A percentile compares a stretch with the other conserved stretches of the same genome.
phyloP scores from a whole-genome alignment of 139 green algal genomes.

The Coelastrella sp. region DNA sequence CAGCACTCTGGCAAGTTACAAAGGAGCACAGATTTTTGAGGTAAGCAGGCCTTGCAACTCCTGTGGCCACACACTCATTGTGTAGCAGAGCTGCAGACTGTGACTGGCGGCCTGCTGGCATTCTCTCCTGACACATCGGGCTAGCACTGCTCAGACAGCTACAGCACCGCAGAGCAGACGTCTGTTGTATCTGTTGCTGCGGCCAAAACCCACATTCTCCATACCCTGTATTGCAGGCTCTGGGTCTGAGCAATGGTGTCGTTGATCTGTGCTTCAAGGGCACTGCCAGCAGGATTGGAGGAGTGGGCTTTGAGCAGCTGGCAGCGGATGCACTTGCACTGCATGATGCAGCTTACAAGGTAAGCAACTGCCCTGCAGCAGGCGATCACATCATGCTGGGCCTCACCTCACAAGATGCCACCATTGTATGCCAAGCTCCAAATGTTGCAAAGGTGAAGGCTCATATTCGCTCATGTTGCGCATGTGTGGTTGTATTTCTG shows the following conservation, averaged over 20 bases:
- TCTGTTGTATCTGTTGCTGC: background rate
- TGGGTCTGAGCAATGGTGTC: conserved; percentile 84
- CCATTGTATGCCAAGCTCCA: too few relatives aligned
- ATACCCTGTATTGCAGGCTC: background rate
- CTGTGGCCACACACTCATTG: background rate
- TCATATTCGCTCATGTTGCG: too few relatives aligned
- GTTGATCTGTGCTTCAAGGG: conserved; percentile 90
- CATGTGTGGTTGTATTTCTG: background rate
- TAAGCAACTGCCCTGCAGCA: conserved; percentile 3
- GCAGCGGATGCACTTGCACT: conserved; percentile 79
- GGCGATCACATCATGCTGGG: too few relatives aligned
- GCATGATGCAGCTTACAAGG: conserved; percentile 78
- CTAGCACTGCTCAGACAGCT: too few relatives aligned
- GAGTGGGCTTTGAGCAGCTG: conserved; percentile 69
- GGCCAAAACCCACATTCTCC: background rate
- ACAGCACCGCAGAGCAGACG: too few relatives aligned
- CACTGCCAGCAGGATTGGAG: conserved; percentile 87
- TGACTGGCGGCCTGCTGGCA: too few relatives aligned
- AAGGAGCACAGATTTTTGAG: conserved; percentile 99
- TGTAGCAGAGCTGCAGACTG: background rate
- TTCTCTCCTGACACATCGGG: too few relatives aligned
- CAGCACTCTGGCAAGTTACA: conserved; percentile 95
- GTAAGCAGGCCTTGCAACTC: conserved; percentile 40
- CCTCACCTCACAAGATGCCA: too few relatives aligned
- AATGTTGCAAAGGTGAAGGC: too few relatives aligned